Conservation (phyloP, 352 stramenopile genomes). For the Halophytophthora batemanensis region DNA sequence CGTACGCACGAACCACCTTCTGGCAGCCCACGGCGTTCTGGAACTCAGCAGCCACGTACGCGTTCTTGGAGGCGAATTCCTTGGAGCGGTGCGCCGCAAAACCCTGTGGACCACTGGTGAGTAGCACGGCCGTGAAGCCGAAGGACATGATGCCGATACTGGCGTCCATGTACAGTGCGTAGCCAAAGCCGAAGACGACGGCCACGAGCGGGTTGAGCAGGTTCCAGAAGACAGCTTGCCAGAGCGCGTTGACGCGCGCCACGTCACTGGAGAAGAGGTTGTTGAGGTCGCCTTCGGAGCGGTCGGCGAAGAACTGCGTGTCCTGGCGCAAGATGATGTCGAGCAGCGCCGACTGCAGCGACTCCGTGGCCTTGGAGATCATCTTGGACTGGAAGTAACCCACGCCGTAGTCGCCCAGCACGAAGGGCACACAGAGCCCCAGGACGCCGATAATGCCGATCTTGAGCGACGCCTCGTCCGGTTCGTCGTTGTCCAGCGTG, state of each 20-base stretch:
- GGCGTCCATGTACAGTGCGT: slow-evolving; percentile 80
- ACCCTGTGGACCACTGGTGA: slow-evolving; percentile 80
- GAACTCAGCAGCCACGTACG: slow-evolving; percentile 85
- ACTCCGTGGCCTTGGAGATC: slow-evolving; percentile 85
- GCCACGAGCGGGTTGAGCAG: slow-evolving; percentile 77
- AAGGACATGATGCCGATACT: slow-evolving; percentile 84
- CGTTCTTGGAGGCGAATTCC: slow-evolving; percentile 84
- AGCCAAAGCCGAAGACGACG: slow-evolving; percentile 82
- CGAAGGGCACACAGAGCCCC: slow-evolving; percentile 77
- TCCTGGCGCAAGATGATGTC: slow-evolving; percentile 79
- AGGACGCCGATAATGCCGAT: slow-evolving; percentile 76
- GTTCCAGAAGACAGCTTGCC: slow-evolving; percentile 89
- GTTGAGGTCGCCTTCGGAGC: slow-evolving; percentile 86
- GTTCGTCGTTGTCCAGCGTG: slow-evolving; percentile 30
- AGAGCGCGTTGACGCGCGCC: slow-evolving; percentile 80
- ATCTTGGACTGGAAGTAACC: slow-evolving; percentile 91
- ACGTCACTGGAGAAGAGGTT: slow-evolving; percentile 88
- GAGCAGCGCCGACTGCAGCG: slow-evolving; percentile 68
- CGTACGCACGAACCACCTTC: slow-evolving; percentile 86
- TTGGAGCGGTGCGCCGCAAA: slow-evolving; percentile 83
- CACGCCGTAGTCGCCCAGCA: slow-evolving; percentile 82
- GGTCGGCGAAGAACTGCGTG: slow-evolving; percentile 79
- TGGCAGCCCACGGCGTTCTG: slow-evolving; percentile 84
- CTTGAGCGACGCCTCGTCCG: slow-evolving; percentile 53
- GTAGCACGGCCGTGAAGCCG: slow-evolving; percentile 71